phyloP scores from a whole-genome alignment of 2,329 filamentous ascomycete genomes.

The Aspergillus pseudoviridinutans region DNA sequence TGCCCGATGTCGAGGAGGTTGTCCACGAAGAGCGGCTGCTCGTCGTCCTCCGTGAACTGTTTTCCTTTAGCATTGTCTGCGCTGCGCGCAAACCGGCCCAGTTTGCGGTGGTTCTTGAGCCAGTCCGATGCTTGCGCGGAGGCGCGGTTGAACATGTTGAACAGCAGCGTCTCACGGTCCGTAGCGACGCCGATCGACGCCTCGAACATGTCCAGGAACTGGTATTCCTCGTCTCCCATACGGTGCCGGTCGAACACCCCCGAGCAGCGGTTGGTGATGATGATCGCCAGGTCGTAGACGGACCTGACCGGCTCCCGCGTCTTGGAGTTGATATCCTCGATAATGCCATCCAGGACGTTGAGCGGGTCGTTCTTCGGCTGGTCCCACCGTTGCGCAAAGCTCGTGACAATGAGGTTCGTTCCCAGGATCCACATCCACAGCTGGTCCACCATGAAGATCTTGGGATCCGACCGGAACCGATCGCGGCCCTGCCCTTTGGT shows the following conservation, averaged over 20 bases:
- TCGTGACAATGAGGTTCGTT: conserved; percentile 55
- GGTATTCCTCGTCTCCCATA: conserved; percentile 56
- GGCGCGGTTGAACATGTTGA: conserved; percentile 56
- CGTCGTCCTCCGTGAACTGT: conserved; percentile 27
- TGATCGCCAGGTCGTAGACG: conserved; percentile 60
- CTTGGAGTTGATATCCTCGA: conserved; percentile 63
- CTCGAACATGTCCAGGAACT: conserved; percentile 67
- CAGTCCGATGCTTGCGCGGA: conserved; percentile 55
- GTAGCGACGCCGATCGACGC: conserved; percentile 55
- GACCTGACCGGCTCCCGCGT: conserved; percentile 56
- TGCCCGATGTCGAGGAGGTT: conserved; percentile 51
- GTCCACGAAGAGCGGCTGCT: conserved; percentile 45
- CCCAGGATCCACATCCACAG: conserved; percentile 62
- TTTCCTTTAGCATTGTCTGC: conserved; percentile 11
- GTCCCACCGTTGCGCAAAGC: conserved; percentile 38
- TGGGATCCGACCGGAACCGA: conserved; percentile 43
- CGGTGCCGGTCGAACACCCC: conserved; percentile 59
- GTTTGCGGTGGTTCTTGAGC: conserved; percentile 48
- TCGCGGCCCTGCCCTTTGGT: conserved; percentile 31
- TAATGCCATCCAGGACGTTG: conserved; percentile 58
- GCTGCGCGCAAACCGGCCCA: conserved; percentile 31
- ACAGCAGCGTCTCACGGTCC: conserved; percentile 55
- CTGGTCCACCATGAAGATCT: conserved; percentile 67
- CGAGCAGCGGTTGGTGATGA: conserved; percentile 58
- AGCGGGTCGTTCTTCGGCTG: conserved; percentile 60